phyloP scores from a whole-genome alignment of 78 protist species.

The Cavenderia fasciculata region DNA sequence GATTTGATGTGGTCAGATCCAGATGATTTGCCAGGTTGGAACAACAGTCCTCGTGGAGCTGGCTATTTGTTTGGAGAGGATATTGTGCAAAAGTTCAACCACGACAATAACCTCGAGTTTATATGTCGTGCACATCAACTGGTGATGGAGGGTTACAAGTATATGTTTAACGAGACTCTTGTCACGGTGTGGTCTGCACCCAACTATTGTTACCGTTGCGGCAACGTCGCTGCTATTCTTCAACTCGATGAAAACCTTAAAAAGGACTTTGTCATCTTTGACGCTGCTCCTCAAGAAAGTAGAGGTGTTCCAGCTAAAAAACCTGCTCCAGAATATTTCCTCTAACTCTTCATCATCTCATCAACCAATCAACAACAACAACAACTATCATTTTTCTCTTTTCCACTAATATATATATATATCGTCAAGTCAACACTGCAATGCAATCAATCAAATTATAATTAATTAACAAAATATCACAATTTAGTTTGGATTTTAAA shows the following conservation, averaged over 20 bases:
- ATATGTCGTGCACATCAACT: slow-evolving; percentile 99
- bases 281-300: slow-evolving; percentile 95
- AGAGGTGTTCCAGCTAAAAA: slow-evolving; percentile 93
- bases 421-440: background rate
- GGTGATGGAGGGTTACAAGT: slow-evolving; percentile 99
- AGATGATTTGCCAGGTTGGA: slow-evolving; percentile 97
- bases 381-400: background rate
- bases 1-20: slow-evolving; percentile 99
- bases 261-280: slow-evolving; percentile 91
- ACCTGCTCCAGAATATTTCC: slow-evolving; percentile 96
- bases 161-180: slow-evolving; percentile 95
- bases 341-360: too few species aligned
- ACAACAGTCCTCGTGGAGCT: slow-evolving; percentile 98
- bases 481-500: background rate
- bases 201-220: slow-evolving; percentile 99
- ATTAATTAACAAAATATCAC: too few species aligned
- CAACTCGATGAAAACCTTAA: slow-evolving; percentile 93
- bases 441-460: background rate
- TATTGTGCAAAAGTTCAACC: slow-evolving; percentile 94
- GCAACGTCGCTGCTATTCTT: slow-evolving; percentile 97
- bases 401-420: background rate
- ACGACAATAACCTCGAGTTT: slow-evolving; percentile 88
- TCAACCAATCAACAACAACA: too few species aligned
- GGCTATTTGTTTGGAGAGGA: slow-evolving; percentile 99
- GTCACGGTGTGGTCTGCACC: slow-evolving; percentile 99